Evolutionary conservation across 106 monocot species (phyloP), one percentile per base, ranked within the genome.

Genomic region (Chionographis japonica): DNA sequence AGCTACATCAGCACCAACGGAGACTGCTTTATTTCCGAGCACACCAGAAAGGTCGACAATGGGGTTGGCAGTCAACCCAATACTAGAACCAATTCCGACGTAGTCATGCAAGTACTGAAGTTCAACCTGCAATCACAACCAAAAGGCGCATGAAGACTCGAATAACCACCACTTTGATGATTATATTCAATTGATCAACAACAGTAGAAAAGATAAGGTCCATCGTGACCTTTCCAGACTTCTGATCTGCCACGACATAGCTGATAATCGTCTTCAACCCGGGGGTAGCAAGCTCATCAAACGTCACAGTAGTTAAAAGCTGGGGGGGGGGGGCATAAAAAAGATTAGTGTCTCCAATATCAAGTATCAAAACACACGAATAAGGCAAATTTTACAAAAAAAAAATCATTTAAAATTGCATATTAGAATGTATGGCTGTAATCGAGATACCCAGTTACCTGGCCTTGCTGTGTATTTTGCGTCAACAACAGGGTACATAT

Each of bases 31-130:
- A 5, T 60, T 82, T 60, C 86, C 86, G 49, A 86, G 64, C 5
- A 86, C 82, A 18, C 79, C 72, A 18, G 86, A 75, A 58, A 86
- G 56, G 62, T 79, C 82, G 46, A 86, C 79, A 50, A 82, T 40
- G 4, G 84, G 86, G 42, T 69, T 77, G 36, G 85, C 77, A 52
- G 80, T 81, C 50, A 85, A 50, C 37, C 77, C 81, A 71, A 85
- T 60, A 55, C 64, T 74, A 12, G 81, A 57, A 50, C 20, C 77
- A 19, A 85, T 56, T 10, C 85, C 85, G 2, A 74, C 85, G 53
- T 74, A 59, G 20, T 74, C 72, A 68, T 84, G 79, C 40, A 84
- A 63, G 57, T 79, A 84, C 50, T 84, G 84, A 46, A 84, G 62
- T 60, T 84, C 79, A 43, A 79, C 68, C 84, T 84, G 67, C 19